phyloP scores from a whole-genome alignment of 2,329 filamentous ascomycete genomes.

The Aspergillus persii region DNA sequence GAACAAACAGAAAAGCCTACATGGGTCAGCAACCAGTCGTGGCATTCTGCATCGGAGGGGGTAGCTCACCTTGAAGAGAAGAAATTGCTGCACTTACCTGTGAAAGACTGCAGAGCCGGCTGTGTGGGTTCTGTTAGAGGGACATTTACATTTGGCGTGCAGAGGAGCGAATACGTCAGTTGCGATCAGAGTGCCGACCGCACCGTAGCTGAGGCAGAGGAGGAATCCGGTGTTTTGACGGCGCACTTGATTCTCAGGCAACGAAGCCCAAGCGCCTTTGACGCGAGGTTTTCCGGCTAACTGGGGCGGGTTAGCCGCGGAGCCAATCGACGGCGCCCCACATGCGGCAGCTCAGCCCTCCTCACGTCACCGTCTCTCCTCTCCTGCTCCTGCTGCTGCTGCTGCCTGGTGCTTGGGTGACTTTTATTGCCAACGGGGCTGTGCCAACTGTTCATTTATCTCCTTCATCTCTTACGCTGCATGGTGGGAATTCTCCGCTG shows the following conservation, averaged over 20 bases:
- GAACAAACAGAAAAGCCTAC: slow-evolving; percentile 6
- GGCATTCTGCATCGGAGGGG: neutral
- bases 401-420: neutral
- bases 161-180: neutral
- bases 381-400: too few species aligned
- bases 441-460: neutral
- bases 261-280: slow-evolving; percentile 18
- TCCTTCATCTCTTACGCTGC: neutral
- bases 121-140: neutral
- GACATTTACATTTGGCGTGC: slow-evolving; percentile 14
- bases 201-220: slow-evolving; percentile 4
- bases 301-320: slow-evolving; percentile 4
- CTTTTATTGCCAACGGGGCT: neutral
- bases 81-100: slow-evolving; percentile 19
- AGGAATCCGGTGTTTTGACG: slow-evolving; percentile 18
- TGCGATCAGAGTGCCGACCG: neutral
- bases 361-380: slow-evolving; percentile 15
- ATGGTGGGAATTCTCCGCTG: neutral
- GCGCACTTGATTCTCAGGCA: slow-evolving; percentile 13
- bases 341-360: slow-evolving; percentile 10
- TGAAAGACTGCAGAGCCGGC: neutral
- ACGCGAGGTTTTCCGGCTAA: slow-evolving; percentile 20
- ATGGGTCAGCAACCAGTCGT: neutral
- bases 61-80: slow-evolving; percentile 3
- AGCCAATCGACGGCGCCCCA: slow-evolving; percentile 14